Evolutionary conservation across 768 basidiomycete genomes (phyloP), one percentile per base, ranked within the genome.

Genomic region (Lactarius deliciosus): DNA sequence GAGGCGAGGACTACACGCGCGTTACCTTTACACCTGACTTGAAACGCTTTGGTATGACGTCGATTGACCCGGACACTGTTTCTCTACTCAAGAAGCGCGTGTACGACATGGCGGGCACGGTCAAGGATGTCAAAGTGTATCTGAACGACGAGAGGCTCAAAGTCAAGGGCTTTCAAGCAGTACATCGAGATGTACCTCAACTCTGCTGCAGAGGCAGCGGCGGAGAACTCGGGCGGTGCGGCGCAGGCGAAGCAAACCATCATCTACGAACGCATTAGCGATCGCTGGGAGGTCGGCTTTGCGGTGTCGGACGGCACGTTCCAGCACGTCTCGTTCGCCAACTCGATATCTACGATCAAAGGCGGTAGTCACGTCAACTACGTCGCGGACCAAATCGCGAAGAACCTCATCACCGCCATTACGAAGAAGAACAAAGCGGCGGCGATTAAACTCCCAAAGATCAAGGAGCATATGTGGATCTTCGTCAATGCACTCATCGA

Each of bases 381-480:
- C 69, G 84, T 98, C 66, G 83, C 94, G 0, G 94, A 96, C 77
- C 94, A 96, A 76, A 83, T 99, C 60, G 87, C 94, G 25, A 95
- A 96, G 77, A 86, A 84, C 68, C 79, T 98, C 40, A 83, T 95
- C 68, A 79, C 89, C 16, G 83, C 85, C 8, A 94, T 98, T 70
- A 80, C 87, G 74, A 98, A 98, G 87, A 98, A 96, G 86, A 97
- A 99, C 81, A 98, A 97, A 79, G 94, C 83, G 3, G 94, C 95
- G n/a, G 84, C 90, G 0, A 90, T 98, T 73, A 98, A 98, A 76
- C 84, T 92, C 18, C 85, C 88, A 61, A 94, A 97, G 78, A 89
- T 98, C 79, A 96, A 94, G 82, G 95, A 90, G 73, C 96, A 99
- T 75, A 94, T 99, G 88, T 96, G 93, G 94, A 84, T 99, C 62